These are phyloP conservation scores for Dendrocalamus sinicus DNA, from an alignment of 176 grass and related monocot species.

Conservation along the genomic window DNA sequence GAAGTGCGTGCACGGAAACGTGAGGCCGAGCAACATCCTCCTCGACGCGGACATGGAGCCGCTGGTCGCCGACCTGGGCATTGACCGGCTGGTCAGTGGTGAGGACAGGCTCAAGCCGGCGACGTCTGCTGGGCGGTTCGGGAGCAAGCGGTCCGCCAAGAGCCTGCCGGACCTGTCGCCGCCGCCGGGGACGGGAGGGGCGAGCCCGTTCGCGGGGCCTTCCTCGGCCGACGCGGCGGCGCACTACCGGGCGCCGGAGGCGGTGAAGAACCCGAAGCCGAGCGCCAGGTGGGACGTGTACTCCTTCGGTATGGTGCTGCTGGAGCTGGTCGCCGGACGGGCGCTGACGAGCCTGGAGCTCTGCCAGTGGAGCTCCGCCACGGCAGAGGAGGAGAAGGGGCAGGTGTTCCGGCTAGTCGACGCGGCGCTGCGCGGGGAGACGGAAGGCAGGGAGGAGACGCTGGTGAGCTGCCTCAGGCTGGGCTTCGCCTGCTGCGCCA, in stretches of 20 bases:
- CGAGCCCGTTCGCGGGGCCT: constrained; percentile 49
- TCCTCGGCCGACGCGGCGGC: constrained; percentile 25
- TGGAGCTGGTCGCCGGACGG: constrained; percentile 82
- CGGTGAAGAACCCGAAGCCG: constrained; percentile 48
- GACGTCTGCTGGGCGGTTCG: constrained; percentile 42
- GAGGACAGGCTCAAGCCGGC: constrained; percentile 21
- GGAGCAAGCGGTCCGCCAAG: constrained; percentile 64
- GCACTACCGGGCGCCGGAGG: constrained; percentile 76
- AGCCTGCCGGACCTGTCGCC: constrained; percentile 65
- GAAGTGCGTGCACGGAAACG: constrained; percentile 77
- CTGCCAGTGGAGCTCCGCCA: constrained; percentile 53
- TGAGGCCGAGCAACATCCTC: constrained; percentile 85
- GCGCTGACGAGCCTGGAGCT: constrained; percentile 70
- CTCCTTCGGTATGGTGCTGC: constrained; percentile 75
- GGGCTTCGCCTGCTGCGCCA: constrained; percentile 72
- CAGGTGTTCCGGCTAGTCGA: constrained; percentile 55
- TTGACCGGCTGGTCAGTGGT: constrained; percentile 53
- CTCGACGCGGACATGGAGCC: constrained; percentile 75
- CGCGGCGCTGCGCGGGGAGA: constrained; percentile 58
- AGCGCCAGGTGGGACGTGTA: constrained; percentile 79
- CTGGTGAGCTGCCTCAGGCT: constrained; percentile 68
- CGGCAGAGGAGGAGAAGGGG: constrained; percentile 37
- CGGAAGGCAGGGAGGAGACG: constrained; percentile 65
- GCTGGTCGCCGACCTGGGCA: constrained; percentile 72
- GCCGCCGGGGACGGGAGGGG: background rate